Evolutionary conservation across 169 alveolate genomes (phyloP), one percentile per base, ranked within the genome.

Genomic region (Amoebophrya sp.): DNA sequence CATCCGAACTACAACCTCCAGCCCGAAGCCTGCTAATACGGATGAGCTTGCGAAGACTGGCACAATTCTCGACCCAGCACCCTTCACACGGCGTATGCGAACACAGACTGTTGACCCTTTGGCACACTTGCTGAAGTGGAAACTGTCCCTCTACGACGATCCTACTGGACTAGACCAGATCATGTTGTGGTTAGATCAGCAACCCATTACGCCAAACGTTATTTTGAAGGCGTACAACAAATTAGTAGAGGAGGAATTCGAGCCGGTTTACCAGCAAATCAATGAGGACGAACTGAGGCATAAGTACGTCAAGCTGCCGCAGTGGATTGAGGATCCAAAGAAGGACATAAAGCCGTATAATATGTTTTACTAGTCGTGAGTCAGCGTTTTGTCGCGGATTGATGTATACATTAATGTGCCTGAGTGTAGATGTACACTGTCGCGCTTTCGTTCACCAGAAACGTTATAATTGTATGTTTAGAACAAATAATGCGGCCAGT

Each of bases 181-280:
- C 78, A 92, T 89, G 93, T 34, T 92, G 38, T 65, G 55, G 40
- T 41, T 92, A 38, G 93, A 92, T 53, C 93, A 92, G 54, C 76
- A 91, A 36, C 89, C 89, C 41, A 89, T 89, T 10, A 92, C 65
- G 23, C 92, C 91, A 29, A 91, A 41, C 29, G 89, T 78, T 91
- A 92, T 78, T 33, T 89, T 53, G 53, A 83, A 92, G 40, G 93
- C 91, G 38, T 90, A 92, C 47, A 38, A 78, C 23, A 18, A 78
- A 55, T 91, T 91, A 14, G 38, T 92, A 6, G 83, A 89, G 0
- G 93, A 78, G 78, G 93, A 92, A 18, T 47, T 47, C 65, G 65
- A 47, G 65, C 65, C 65, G 18, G 6, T 47, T 6, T 47, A 47
- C 65, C 6, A 47, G 18, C 29, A 47, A 18, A 47, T 47, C 65